Evolutionary conservation across 495 filamentous ascomycete genomes (phyloP), one percentile per base, ranked within the genome.

Genomic region (Penicillium psychrofluorescens): DNA sequence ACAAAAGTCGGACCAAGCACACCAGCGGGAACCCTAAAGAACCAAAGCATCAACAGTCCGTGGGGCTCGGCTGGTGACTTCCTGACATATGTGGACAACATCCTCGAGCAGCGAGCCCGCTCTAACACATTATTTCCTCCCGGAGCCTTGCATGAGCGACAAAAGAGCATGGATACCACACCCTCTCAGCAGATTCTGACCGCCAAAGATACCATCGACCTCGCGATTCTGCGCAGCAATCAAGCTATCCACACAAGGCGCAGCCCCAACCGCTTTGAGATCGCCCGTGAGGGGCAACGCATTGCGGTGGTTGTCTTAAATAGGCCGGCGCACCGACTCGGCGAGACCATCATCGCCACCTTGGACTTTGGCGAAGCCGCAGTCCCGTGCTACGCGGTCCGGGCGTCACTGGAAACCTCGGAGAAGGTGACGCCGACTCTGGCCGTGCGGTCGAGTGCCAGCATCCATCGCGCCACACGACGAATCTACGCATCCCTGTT

Each of bases 251-350:
- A 77, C 38, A 69, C 75, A 8, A 77, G 79, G 7, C 81, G 82
- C 45, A 85, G 83, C 54, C 74, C 84, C 22, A 95, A 90, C 61
- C 80, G 88, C 29, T 98, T 97, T 64, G 89, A 95, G 56, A 97
- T 98, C 54, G 86, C 91, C 6, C 85, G 94, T 7, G 86, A 88
- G 57, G 88, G 90, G 29, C 73, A 77, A 39, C 84, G 84, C 16
- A 89, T 98, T 29, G 92, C 86, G 7, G 85, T 89, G 4, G 77
- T 97, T 36, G 88, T 86, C 51, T 78, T 98, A 27, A 83, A 89
- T 14, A 81, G 94, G n/a, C 86, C 94, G 1, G 83, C 91, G 0
- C 95, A 95, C 67, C 79, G 90, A 35, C 75, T 97, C 8, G 92
- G 92, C 29, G 92, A 98, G 60, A 81, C 82, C 1, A 78, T 98